Conservation (phyloP, 2,329 filamentous ascomycete genomes). For the Penicillium crustosum region DNA sequence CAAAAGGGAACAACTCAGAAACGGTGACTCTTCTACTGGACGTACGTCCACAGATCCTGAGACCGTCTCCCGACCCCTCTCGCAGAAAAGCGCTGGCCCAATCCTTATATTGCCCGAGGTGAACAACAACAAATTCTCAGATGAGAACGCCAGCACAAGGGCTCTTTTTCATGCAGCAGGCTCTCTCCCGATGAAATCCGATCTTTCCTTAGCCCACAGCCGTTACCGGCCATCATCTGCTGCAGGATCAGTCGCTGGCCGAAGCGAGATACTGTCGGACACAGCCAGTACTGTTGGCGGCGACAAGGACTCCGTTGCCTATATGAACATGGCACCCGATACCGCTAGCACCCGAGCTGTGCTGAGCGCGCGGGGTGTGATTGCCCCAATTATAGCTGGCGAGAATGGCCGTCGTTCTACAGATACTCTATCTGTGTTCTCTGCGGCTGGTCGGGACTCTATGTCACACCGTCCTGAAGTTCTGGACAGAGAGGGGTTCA, state of each 20-base stretch:
- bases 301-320: conserved; percentile 24
- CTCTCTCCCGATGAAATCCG: conserved; percentile 24
- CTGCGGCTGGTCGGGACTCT: conserved; percentile 7
- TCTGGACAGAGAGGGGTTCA: conserved; percentile 32
- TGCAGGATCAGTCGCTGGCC: conserved; percentile 28
- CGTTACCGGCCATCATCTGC: conserved; percentile 25
- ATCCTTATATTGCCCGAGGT: conserved; percentile 33
- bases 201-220: conserved; percentile 20
- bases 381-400: conserved; percentile 18
- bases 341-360: conserved; percentile 35
- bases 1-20: conserved; percentile 10
- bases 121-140: conserved; percentile 26
- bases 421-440: conserved; percentile 26
- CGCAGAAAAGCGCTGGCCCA: conserved; percentile 23
- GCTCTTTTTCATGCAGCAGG: conserved; percentile 33
- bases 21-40: neutral
- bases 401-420: conserved; percentile 25
- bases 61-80: conserved; percentile 14
- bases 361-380: conserved; percentile 29
- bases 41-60: conserved; percentile 8
- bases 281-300: conserved; percentile 31
- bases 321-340: conserved; percentile 22
- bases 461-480: conserved; percentile 26
- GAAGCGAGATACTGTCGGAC: conserved; percentile 32
- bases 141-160: conserved; percentile 37